Percentiles rank a stretch among this genome's conserved stretches.
phyloP scores from a whole-genome alignment of 805 yeast species.

The Helenozyma rhizophorensis region DNA sequence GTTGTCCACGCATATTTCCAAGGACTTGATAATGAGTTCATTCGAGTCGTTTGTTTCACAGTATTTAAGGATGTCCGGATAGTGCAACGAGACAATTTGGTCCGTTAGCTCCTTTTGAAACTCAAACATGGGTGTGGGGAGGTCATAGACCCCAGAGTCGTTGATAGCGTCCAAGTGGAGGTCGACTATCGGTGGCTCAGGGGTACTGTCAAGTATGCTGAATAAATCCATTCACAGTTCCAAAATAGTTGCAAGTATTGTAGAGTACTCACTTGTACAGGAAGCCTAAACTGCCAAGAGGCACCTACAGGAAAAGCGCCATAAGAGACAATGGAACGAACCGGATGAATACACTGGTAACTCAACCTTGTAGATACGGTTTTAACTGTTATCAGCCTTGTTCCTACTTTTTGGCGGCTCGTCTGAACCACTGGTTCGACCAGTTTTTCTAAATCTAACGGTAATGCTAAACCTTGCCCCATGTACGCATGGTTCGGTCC shows the following conservation, averaged over 20 bases:
- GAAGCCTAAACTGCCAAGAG: no score
- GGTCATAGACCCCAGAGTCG: slow-evolving; percentile 59
- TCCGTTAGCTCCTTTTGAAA: slow-evolving; percentile 87
- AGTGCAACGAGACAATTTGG: slow-evolving; percentile 87
- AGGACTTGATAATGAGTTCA: slow-evolving; percentile 63
- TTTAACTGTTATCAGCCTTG: no score
- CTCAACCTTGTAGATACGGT: no score
- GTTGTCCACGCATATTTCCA: slow-evolving; percentile 70
- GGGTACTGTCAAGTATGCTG: slow-evolving; percentile 74
- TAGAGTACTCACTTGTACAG: no score
- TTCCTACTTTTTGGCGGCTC: no score
- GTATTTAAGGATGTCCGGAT: slow-evolving; percentile 82
- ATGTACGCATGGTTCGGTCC: slow-evolving; percentile 75
- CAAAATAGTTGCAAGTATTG: no score
- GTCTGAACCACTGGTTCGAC: no score
- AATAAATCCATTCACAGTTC: slow-evolving; percentile 80
- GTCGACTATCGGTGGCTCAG: slow-evolving; percentile 75
- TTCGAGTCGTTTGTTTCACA: slow-evolving; percentile 57
- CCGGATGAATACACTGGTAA: no score
- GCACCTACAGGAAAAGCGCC: no score
- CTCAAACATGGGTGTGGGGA: slow-evolving; percentile 80
- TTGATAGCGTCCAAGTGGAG: slow-evolving; percentile 42
- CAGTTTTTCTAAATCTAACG: no score
- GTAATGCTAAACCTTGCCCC: slow-evolving; percentile 30
- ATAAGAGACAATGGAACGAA: no score